Evolutionary conservation across 345 rosid genomes (phyloP).

Genomic region (Leavenworthia alabamica): DNA sequence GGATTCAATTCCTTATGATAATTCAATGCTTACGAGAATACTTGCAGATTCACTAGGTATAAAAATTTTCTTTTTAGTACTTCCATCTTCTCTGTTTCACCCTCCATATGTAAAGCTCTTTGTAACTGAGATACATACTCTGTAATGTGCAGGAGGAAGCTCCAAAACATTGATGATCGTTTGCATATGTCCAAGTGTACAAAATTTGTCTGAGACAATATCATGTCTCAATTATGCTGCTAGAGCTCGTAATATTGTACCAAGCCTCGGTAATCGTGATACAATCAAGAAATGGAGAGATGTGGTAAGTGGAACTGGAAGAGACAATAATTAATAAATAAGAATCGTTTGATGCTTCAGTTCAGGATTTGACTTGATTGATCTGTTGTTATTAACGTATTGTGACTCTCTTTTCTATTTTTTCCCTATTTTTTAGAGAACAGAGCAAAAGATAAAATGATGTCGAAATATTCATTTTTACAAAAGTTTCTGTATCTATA

Average conservation of each 20-base stretch:
- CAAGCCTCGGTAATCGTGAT: slow-evolving; percentile 89
- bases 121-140: slow-evolving; percentile 4
- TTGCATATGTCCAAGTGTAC: slow-evolving; percentile 59
- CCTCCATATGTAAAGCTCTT: neutral
- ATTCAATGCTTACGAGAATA: slow-evolving; percentile 72
- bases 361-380: neutral
- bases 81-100: neutral
- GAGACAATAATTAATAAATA: neutral
- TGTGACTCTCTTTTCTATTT: too few species aligned
- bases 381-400: slow-evolving; percentile 2
- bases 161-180: slow-evolving; percentile 82
- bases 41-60: slow-evolving; percentile 94
- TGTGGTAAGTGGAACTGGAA: slow-evolving; percentile 48
- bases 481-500: neutral
- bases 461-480: neutral
- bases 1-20: slow-evolving; percentile 72
- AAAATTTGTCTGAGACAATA: slow-evolving; percentile 60
- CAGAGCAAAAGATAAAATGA: neutral
- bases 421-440: neutral
- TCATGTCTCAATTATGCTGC: slow-evolving; percentile 80
- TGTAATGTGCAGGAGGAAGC: slow-evolving; percentile 57
- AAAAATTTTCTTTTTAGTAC: neutral
- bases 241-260: slow-evolving; percentile 69
- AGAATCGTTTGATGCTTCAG: neutral
- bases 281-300: slow-evolving; percentile 98